These are phyloP conservation scores for Pseudocercospora cruenta DNA, from an alignment of 2,329 filamentous ascomycete genomes.

Conservation along the genomic window DNA sequence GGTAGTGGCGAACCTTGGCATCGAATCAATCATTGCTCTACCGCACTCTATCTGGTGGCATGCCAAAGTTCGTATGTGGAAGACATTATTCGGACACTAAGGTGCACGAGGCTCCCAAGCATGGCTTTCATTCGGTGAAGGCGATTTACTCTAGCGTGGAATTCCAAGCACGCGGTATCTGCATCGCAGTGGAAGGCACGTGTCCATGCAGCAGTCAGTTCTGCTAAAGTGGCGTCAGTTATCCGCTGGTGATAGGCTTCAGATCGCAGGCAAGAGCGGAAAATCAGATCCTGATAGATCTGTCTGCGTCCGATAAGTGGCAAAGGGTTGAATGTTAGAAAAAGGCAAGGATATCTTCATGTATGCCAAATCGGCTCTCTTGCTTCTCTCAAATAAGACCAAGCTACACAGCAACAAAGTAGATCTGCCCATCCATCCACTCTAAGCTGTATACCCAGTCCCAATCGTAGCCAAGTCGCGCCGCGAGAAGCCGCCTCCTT, in stretches of 20 bases:
- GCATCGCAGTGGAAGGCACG: not conserved
- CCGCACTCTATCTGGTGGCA: not conserved
- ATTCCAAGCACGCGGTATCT: not conserved
- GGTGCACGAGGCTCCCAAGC: no score
- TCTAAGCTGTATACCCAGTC: not conserved
- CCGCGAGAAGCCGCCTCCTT: constrained; percentile 1
- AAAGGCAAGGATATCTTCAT: not conserved
- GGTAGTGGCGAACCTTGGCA: not conserved
- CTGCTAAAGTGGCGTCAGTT: not conserved
- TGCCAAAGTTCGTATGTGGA: not conserved
- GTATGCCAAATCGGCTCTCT: constrained; percentile 2
- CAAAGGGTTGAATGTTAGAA: not conserved
- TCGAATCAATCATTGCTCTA: not conserved
- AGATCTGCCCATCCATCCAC: constrained; percentile 6
- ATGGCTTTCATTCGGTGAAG: not conserved
- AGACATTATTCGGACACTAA: no score
- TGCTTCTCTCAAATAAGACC: constrained; percentile 1
- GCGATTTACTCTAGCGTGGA: no score
- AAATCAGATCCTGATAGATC: not conserved
- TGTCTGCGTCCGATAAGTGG: not conserved
- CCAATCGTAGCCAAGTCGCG: constrained; percentile 2
- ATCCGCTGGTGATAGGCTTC: no score
- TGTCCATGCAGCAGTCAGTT: no score
- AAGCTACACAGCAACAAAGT: constrained; percentile 4
- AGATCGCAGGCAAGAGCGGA: not conserved